These are phyloP conservation scores for Fragilariopsis cylindrus DNA, from an alignment of 108 stramenopile species.

Conservation along the genomic window DNA sequence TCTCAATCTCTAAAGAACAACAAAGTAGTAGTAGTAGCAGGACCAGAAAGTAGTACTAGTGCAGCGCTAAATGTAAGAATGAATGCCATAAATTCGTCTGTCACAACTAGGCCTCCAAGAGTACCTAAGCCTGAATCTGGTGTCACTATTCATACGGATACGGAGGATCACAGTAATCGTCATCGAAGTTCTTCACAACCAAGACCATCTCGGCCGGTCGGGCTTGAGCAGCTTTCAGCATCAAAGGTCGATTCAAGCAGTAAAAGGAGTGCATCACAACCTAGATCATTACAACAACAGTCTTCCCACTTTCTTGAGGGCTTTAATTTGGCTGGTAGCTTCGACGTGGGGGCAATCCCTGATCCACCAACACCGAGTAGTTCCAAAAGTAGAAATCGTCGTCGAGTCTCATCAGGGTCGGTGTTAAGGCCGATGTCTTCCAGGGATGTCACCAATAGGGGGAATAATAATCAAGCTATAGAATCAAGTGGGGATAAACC, in stretches of 20 bases:
- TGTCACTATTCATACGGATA: neutral
- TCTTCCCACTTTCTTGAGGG: constrained; percentile 37
- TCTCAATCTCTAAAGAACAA: no score
- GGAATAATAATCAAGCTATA: neutral
- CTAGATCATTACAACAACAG: constrained; percentile 1
- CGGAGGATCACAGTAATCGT: neutral
- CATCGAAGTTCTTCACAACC: constrained; percentile 15
- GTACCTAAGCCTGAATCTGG: neutral
- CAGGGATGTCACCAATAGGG: constrained; percentile 19
- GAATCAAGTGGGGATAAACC: neutral
- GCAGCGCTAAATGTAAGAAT: neutral
- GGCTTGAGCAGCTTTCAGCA: neutral
- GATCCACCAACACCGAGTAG: constrained; percentile 40
- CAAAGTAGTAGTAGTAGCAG: no score
- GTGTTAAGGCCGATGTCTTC: constrained; percentile 10
- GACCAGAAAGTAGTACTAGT: no score
- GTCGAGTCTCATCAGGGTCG: constrained; percentile 25
- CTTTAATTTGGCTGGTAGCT: constrained; percentile 36
- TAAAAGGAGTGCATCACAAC: constrained; percentile 2
- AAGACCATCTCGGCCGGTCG: neutral
- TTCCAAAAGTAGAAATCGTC: constrained; percentile 25
- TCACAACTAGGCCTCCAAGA: neutral
- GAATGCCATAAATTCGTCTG: neutral
- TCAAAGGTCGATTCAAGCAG: neutral
- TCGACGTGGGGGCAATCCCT: constrained; percentile 36